Evolutionary conservation across 345 rosid genomes (phyloP), one percentile per base, ranked within the genome.

Genomic region (Populus alba): DNA sequence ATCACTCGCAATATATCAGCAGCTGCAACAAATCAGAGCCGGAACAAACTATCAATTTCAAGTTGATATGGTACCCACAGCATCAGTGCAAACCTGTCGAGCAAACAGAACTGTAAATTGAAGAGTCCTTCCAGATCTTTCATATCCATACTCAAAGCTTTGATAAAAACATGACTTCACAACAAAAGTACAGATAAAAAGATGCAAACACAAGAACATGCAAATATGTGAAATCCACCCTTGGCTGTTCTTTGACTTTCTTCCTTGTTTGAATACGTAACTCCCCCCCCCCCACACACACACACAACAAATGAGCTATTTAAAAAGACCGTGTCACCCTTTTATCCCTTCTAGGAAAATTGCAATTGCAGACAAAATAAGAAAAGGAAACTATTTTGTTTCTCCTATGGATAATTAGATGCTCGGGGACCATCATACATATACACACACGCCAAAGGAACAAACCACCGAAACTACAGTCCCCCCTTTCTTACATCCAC

Each of bases 1-100:
- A 53, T 25, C 16, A 73, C 51, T 45, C 33, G 51, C 53, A 12
- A 55, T 45, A 38, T 61, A 51, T 20, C 69, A 71, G 69, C 38
- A 66, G 66, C 22, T 0, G 41, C 15, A 57, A 47, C 33, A 74
- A 79, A 57, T 57, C 35, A 74, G 71, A 65, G 25, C 66, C 59
- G 25, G 61, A 77, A 20, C 25, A 66, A 27, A 66, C 71, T 20
- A 39, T 45, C 53, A 69, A 55, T 68, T 77, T 29, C 25, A 77
- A 53, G 17, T 25, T 12, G 65, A 33, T 38, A 38, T n/a, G 47
- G 38, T 51, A 12, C 31, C 22, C 8, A 18, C 20, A 45, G 75
- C 47, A 62, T 63, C 70, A 16, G 39, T 59, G 61, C 68, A 77
- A 71, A 5, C 71, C 77, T 78, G 77, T 70, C 71, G 29, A 49